Evolutionary conservation across 495 filamentous ascomycete genomes (phyloP), one percentile per base, ranked within the genome.

Genomic region (Sordaria brevicollis): DNA sequence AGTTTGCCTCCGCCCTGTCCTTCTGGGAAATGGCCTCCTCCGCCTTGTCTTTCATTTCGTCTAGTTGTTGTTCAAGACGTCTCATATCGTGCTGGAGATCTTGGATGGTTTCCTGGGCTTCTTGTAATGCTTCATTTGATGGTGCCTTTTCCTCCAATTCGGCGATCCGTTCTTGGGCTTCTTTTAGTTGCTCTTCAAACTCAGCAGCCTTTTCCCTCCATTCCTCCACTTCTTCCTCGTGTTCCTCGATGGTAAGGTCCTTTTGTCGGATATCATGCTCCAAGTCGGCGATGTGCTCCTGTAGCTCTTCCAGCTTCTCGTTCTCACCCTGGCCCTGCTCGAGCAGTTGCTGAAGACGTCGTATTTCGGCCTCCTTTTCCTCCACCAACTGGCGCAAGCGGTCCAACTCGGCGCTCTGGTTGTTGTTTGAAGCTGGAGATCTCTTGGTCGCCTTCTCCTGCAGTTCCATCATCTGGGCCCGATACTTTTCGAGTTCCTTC

Each of bases 391-490:
- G 81, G 41, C 84, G 85, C 41, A 91, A 77, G 35, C 82, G 78
- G 49, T 89, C 88, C 66, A 88, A 76, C 78, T 91, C 87, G 70
- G 86, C 86, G 15, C 79, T 83, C 71, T 87, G 85, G 69, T 79
- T 84, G 69, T 87, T 82, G 75, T 93, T 88, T 10, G 86, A 87
- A 33, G n/a, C n/a, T n/a, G n/a, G n/a, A 71, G 92, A 89, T 75
- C 89, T 89, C 73, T 88, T 86, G 78, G 92, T 91, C 41, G 90
- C 85, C 77, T 91, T 92, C 70, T 96, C 91, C 71, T 87, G 89
- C 54, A 93, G 81, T 68, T 97, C 93, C 39, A 89, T 76, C 66
- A 97, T 86, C 79, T 95, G 91, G 70, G 89, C 84, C 65, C 89
- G 84, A 75, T 93, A 96, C 65, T 84, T 81, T 77, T 96, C 93